These are phyloP conservation scores for Pichia terricola DNA, from an alignment of 1,139 yeast genomes.

Conservation along the genomic window DNA sequence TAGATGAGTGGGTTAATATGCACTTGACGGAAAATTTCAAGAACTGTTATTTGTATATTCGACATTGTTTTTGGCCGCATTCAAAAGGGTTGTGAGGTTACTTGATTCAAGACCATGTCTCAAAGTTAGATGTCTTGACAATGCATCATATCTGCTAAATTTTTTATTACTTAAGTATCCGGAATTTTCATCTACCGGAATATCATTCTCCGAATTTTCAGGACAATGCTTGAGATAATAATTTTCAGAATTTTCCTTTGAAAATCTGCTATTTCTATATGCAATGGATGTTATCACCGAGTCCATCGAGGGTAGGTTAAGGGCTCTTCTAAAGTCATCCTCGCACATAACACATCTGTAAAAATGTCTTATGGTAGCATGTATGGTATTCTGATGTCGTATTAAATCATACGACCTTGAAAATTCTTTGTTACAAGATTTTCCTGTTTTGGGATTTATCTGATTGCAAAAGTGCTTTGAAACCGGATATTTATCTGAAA, in stretches of 20 bases:
- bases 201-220: neutral
- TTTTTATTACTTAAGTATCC: no score
- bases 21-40: no score
- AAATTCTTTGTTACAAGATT: neutral
- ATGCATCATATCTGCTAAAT: neutral
- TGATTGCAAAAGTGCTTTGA: neutral
- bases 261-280: neutral
- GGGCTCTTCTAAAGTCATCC: neutral
- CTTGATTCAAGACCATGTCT: neutral
- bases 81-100: neutral
- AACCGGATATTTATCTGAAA: no score
- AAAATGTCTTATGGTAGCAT: neutral
- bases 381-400: neutral
- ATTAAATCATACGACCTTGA: neutral
- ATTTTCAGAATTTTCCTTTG: neutral
- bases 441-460: neutral
- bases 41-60: neutral
- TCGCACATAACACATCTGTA: neutral
- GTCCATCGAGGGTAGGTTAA: neutral
- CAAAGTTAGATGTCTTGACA: neutral
- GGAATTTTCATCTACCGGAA: no score
- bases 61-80: neutral
- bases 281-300: neutral
- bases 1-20: no score
- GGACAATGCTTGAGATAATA: neutral